Conservation (phyloP, 2,329 filamentous ascomycete genomes). For the Ophiostoma ips region DNA sequence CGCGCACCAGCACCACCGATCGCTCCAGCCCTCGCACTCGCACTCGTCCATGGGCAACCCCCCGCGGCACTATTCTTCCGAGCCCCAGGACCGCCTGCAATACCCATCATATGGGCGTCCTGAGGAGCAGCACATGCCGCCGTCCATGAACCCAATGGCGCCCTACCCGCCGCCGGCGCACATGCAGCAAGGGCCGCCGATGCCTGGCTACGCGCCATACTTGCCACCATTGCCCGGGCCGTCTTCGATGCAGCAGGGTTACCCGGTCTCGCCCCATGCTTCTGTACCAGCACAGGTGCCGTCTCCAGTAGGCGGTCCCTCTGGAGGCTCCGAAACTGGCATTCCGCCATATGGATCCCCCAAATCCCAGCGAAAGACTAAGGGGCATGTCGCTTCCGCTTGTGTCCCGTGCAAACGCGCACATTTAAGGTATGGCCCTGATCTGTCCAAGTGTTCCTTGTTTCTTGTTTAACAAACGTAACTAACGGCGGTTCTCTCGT, state of each 20-base stretch:
- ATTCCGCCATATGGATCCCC: conserved; percentile 37
- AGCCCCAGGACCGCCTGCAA: conserved; percentile 25
- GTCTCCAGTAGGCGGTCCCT: conserved; percentile 24
- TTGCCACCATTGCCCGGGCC: conserved; percentile 16
- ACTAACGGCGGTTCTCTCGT: background rate
- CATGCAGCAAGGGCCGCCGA: conserved; percentile 13
- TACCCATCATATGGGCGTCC: conserved; percentile 25
- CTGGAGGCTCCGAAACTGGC: conserved; percentile 11
- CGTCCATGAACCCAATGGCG: conserved; percentile 11
- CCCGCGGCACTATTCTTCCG: conserved; percentile 24
- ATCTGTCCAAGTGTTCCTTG: background rate
- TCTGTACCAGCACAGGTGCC: conserved; percentile 30
- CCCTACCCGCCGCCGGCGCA: conserved; percentile 20
- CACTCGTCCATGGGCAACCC: background rate
- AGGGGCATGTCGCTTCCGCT: conserved; percentile 71
- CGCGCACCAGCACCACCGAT: conserved; percentile 4
- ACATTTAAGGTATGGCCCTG: conserved; percentile 48
- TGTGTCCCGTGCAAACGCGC: conserved; percentile 78
- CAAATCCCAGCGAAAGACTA: conserved; percentile 53
- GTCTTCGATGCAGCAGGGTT: conserved; percentile 11
- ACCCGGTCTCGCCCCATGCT: conserved; percentile 13
- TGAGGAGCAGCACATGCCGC: conserved; percentile 19
- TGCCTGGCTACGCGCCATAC: conserved; percentile 19
- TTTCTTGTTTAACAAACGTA: background rate
- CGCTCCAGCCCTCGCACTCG: background rate